A percentile compares a stretch with the other conserved stretches of the same genome.
Evolutionary conservation across 495 filamentous ascomycete species (phyloP).

Genomic region (Pseudoneurospora amorphoporcata): DNA sequence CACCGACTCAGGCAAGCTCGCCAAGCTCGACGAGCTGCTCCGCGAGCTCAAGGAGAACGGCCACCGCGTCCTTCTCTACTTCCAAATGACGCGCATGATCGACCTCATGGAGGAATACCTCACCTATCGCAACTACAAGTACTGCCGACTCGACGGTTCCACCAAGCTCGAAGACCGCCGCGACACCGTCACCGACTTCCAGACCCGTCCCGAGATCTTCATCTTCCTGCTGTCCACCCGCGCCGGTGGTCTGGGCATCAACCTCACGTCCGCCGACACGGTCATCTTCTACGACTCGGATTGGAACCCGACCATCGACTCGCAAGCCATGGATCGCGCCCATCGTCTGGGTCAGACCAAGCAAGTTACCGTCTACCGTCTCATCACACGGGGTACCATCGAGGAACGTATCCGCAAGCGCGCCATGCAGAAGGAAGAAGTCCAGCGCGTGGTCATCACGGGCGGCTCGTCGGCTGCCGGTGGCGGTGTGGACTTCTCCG

Average conservation of each 20-base stretch:
- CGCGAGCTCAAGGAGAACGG: slow-evolving; percentile 80
- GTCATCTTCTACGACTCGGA: slow-evolving; percentile 99
- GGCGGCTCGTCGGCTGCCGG: slow-evolving; percentile 51
- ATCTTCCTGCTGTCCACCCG: slow-evolving; percentile 93
- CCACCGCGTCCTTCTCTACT: slow-evolving; percentile 96
- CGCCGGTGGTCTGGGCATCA: slow-evolving; percentile 96
- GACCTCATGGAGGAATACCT: slow-evolving; percentile 98
- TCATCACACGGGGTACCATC: slow-evolving; percentile 95
- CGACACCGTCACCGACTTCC: slow-evolving; percentile 96
- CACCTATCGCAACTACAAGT: slow-evolving; percentile 97
- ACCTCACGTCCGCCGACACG: slow-evolving; percentile 81
- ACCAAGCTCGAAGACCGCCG: slow-evolving; percentile 97
- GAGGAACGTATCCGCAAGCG: slow-evolving; percentile 98
- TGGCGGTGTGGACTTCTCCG: slow-evolving; percentile 81
- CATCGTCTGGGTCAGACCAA: slow-evolving; percentile 94
- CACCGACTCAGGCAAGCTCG: slow-evolving; percentile 92
- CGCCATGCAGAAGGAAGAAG: slow-evolving; percentile 96
- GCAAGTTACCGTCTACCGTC: slow-evolving; percentile 93
- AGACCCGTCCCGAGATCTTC: slow-evolving; percentile 83
- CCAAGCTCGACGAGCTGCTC: slow-evolving; percentile 80
- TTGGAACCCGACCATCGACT: slow-evolving; percentile 99
- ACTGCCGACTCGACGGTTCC: slow-evolving; percentile 90
- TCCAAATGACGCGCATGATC: slow-evolving; percentile 99
- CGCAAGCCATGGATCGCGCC: slow-evolving; percentile 96
- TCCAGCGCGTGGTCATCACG: slow-evolving; percentile 96